Percentiles rank a stretch among this genome's conserved stretches.
These are phyloP conservation scores for Rhodotorula kratochvilovae DNA, from an alignment of 768 basidiomycete genomes.

Conservation along the genomic window DNA sequence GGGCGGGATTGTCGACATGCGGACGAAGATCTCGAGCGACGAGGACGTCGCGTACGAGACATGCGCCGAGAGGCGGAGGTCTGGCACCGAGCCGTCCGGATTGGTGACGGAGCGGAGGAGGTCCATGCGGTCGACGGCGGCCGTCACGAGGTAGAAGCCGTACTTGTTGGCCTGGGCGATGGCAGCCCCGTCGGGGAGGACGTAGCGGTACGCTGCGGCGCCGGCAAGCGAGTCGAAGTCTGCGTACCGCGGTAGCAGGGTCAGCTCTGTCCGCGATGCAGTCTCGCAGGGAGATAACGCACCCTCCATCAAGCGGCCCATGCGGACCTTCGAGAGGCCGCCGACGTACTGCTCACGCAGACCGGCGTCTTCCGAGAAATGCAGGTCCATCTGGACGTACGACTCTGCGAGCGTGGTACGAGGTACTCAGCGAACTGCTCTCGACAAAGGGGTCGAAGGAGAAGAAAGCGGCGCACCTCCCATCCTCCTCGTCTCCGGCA, in stretches of 20 bases:
- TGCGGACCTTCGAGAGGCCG: constrained; percentile 22
- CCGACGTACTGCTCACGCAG: constrained; percentile 40
- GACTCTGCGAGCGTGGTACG: constrained; percentile 6
- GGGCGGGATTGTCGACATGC: constrained; percentile 33
- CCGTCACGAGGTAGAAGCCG: constrained; percentile 43
- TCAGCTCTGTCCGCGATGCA: not conserved
- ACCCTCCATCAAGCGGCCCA: constrained; percentile 41
- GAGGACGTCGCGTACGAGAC: constrained; percentile 37
- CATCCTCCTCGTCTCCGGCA: constrained; percentile 17
- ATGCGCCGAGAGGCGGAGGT: constrained; percentile 42
- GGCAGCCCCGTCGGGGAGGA: constrained; percentile 29
- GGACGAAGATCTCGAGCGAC: constrained; percentile 39
- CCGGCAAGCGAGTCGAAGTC: constrained; percentile 31
- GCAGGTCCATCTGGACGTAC: constrained; percentile 35
- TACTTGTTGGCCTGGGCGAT: constrained; percentile 24
- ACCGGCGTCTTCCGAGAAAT: constrained; percentile 17
- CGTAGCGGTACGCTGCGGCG: constrained; percentile 36
- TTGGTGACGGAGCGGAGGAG: constrained; percentile 32
- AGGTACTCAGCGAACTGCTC: too few species aligned
- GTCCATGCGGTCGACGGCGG: constrained; percentile 43
- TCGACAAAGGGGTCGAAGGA: too few species aligned
- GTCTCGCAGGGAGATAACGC: not conserved
- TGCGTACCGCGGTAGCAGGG: not conserved
- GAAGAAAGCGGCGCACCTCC: too few species aligned
- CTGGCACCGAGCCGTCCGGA: constrained; percentile 33